Percentiles rank a stretch among this genome's conserved stretches.
phyloP scores from a whole-genome alignment of 495 filamentous ascomycete genomes.

The Rhypophila decipiens region DNA sequence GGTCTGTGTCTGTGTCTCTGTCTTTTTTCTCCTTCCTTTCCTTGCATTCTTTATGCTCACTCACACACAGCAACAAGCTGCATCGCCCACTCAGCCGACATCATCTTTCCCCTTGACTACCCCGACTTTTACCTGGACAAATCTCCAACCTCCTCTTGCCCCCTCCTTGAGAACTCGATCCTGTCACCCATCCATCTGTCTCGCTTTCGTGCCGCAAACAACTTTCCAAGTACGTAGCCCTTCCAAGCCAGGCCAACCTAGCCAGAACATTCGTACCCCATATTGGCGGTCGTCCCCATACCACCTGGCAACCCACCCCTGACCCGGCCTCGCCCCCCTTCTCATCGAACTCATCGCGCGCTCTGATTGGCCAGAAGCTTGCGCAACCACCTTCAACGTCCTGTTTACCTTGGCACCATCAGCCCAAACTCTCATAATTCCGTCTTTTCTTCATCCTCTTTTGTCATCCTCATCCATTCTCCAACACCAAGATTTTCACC shows the following conservation, averaged over 20 bases:
- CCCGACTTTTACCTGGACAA: too few relatives aligned
- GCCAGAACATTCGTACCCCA: too few relatives aligned
- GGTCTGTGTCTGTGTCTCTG: not conserved
- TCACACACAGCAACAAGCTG: too few relatives aligned
- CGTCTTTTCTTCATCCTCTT: conserved; percentile 5
- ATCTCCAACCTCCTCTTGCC: too few relatives aligned
- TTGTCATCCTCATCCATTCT: conserved; percentile 3
- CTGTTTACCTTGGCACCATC: conserved; percentile 23
- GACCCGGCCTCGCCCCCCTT: conserved; percentile 12
- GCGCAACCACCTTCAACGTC: conserved; percentile 29
- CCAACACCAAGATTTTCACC: not conserved
- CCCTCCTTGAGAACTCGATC: not conserved
- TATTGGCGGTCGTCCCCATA: too few relatives aligned
- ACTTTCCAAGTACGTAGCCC: too few relatives aligned
- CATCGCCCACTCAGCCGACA: too few relatives aligned
- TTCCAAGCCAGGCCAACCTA: too few relatives aligned
- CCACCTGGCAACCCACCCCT: conserved; percentile 12
- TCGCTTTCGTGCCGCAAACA: too few relatives aligned
- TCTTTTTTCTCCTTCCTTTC: too few relatives aligned
- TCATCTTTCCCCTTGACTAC: too few relatives aligned
- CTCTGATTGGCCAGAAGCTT: conserved; percentile 23
- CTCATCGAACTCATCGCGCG: conserved; percentile 4
- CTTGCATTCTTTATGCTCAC: too few relatives aligned
- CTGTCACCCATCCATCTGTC: not conserved
- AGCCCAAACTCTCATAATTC: conserved; percentile 8